Conservation (phyloP, 306 rosid genomes). For the Gynostemma pentaphyllum region DNA sequence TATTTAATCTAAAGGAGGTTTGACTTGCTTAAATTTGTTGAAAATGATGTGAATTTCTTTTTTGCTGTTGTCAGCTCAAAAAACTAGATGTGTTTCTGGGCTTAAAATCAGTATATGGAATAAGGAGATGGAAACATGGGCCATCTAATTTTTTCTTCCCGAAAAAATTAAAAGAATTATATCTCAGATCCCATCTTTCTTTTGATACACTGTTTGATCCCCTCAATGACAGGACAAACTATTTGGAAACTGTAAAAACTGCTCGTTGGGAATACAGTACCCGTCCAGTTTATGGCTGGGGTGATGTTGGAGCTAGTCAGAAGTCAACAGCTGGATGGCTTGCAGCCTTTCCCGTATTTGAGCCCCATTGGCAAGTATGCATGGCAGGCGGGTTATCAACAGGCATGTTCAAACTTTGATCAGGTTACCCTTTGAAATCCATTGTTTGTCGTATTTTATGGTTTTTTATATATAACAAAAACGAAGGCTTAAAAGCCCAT, state of each 20-base stretch:
- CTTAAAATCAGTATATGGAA: not conserved
- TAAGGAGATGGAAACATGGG: not conserved
- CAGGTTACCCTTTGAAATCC: conserved; percentile 3
- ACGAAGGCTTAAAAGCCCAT: too few species aligned
- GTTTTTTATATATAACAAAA: not conserved
- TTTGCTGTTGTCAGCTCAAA: not conserved
- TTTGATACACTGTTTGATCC: conserved; percentile 6
- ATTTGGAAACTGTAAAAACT: conserved; percentile 62
- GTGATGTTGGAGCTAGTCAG: conserved; percentile 71
- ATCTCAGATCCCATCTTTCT: not conserved
- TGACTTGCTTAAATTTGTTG: not conserved
- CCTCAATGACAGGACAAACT: conserved; percentile 53
- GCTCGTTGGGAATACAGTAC: conserved; percentile 95
- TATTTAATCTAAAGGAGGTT: not conserved
- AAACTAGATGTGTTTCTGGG: not conserved
- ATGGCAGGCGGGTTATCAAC: conserved; percentile 87
- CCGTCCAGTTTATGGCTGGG: conserved; percentile 88
- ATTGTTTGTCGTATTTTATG: not conserved
- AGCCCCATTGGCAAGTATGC: conserved; percentile 99
- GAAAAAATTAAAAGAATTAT: not conserved
- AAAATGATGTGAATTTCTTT: not conserved
- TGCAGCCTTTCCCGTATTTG: conserved; percentile 96
- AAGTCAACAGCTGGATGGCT: conserved; percentile 98
- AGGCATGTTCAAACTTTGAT: conserved; percentile 34
- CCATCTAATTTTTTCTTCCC: not conserved